A percentile compares a stretch with the other conserved stretches of the same genome.
These are phyloP conservation scores for Lipomyces yamanashiensis DNA, from an alignment of 805 yeast species.

Conservation along the genomic window DNA sequence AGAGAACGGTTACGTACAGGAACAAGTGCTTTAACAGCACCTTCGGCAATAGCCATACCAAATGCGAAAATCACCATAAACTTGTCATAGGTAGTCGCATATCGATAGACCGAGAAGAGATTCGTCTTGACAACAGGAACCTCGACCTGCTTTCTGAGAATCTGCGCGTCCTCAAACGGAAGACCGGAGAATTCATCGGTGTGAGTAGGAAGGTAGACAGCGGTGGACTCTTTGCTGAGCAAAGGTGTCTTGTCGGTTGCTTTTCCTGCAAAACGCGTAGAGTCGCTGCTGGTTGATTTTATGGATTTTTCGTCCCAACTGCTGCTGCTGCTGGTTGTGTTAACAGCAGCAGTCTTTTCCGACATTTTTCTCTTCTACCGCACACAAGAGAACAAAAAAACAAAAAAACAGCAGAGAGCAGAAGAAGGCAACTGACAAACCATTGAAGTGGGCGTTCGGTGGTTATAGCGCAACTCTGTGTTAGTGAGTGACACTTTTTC, in stretches of 20 bases:
- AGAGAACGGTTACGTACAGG: constrained; percentile 36
- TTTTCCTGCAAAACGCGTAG: not conserved
- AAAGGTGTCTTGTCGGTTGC: constrained; percentile 5
- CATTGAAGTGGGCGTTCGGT: no score
- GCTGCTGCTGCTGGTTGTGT: not conserved
- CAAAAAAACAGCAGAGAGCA: not conserved
- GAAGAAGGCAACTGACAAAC: not conserved
- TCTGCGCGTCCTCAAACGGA: constrained; percentile 43
- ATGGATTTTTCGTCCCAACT: constrained; percentile 4
- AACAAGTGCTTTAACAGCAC: constrained; percentile 47
- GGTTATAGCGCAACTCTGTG: no score
- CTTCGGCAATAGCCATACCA: constrained; percentile 37
- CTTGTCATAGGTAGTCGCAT: constrained; percentile 42
- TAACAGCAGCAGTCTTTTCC: not conserved
- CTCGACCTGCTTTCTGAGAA: constrained; percentile 45
- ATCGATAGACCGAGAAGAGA: constrained; percentile 42
- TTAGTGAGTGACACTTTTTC: no score
- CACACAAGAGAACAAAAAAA: not conserved
- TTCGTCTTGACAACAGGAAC: constrained; percentile 37
- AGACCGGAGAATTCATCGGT: constrained; percentile 37
- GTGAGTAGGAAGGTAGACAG: not conserved
- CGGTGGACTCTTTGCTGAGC: constrained; percentile 4
- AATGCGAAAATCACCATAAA: constrained; percentile 41
- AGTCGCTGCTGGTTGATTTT: not conserved
- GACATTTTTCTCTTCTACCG: not conserved